Evolutionary conservation across 2,329 filamentous ascomycete genomes (phyloP), one percentile per base, ranked within the genome.

Genomic region (Xylaria polymorpha): DNA sequence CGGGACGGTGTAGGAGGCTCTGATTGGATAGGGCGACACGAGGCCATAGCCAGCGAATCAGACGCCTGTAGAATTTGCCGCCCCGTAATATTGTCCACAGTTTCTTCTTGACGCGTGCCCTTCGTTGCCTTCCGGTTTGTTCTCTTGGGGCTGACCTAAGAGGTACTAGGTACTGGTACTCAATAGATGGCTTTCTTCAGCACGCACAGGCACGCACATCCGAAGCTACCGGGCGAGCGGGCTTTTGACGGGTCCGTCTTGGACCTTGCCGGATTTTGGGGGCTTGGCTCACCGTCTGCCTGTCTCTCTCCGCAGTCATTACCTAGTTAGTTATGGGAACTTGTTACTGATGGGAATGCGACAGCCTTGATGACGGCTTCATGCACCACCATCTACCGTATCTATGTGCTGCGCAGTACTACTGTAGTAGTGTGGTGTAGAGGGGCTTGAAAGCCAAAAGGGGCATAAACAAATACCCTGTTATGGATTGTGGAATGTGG

Each of bases 1-100:
- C 48, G 53, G 25, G 43, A 29, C 32, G 12, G 15, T 15, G 14
- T n/a, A 29, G 4, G 25, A 15, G 64, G 39, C 64, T 58, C 35
- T 72, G 56, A 76, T 76, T 76, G 75, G 75, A 71, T 48, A 43
- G 55, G 51, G 39, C 66, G 50, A 68, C 57, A 70, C 65, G 70
- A 70, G 56, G 53, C 56, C 53, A 39, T 29, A 44, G 53, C 35
- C 64, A 46, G 35, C 66, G 61, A 68, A 65, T 64, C 69, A 67
- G 51, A 56, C 14, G 41, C 29, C 35, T 5, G 29, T 3, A 53
- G n/a, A 6, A 6, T 6, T 41, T 25, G 2, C 67, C 15, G 15
- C 62, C 59, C 63, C 67, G 69, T 66, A 50, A 51, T 51, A 15
- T 60, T 48, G 73, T 50, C 67, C 69, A 66, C 56, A 68, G 58